Evolutionary conservation across 768 basidiomycete species (phyloP).

Genomic region (Strobilomyces echinocephalus): DNA sequence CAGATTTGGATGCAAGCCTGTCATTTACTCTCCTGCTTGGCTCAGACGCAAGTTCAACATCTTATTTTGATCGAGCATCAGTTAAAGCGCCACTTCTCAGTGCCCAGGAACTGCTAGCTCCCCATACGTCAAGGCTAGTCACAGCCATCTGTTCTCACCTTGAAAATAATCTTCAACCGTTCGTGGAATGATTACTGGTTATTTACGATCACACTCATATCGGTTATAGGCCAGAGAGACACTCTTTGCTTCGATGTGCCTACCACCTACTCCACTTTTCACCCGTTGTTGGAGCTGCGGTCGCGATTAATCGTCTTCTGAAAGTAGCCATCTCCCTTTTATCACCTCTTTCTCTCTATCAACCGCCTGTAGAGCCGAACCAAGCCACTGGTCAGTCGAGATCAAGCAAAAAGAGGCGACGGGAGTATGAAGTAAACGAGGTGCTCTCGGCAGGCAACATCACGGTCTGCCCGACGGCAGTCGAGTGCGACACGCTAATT

Average conservation of each 20-base stretch:
- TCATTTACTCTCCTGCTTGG: conserved; percentile 44
- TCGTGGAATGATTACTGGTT: conserved; percentile 17
- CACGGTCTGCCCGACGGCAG: conserved; percentile 43
- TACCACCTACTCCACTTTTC: conserved; percentile 40
- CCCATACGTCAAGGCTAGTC: conserved; percentile 51
- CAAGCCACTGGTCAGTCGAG: conserved; percentile 32
- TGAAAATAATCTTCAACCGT: conserved; percentile 52
- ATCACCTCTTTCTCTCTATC: conserved; percentile 42
- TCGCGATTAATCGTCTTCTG: conserved; percentile 49
- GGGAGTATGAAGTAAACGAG: conserved; percentile 73
- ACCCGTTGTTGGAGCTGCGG: conserved; percentile 42
- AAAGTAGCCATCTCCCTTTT: conserved; percentile 50
- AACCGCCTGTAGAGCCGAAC: conserved; percentile 28
- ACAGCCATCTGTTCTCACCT: conserved; percentile 54
- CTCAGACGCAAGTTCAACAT: conserved; percentile 40
- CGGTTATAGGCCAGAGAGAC: conserved; percentile 32
- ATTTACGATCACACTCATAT: conserved; percentile 6
- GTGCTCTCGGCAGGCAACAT: conserved; percentile 50
- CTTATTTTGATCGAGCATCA: background rate
- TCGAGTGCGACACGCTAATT: conserved; percentile 52
- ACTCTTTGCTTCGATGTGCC: conserved; percentile 44
- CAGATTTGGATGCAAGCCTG: conserved; percentile 53
- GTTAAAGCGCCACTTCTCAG: conserved; percentile 33
- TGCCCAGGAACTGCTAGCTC: conserved; percentile 47
- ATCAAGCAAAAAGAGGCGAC: conserved; percentile 64